Evolutionary conservation across 768 basidiomycete genomes (phyloP).

Genomic region (Lepiota venenata): DNA sequence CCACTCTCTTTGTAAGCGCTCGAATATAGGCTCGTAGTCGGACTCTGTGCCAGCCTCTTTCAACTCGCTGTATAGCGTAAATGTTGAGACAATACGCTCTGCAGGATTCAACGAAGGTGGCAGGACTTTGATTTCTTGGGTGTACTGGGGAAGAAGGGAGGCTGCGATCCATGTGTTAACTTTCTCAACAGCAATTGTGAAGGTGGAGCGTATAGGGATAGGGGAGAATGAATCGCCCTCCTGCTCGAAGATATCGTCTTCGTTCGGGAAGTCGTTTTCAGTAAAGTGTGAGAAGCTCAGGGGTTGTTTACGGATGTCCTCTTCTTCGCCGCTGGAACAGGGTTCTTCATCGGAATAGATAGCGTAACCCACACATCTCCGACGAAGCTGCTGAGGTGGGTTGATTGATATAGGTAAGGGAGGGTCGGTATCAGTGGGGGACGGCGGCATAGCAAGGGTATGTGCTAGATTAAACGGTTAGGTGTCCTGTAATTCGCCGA

Average conservation of each 20-base stretch:
- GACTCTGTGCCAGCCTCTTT: conserved; percentile 41
- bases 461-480: background rate
- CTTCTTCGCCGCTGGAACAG: conserved; percentile 22
- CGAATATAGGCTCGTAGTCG: conserved; percentile 48
- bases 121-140: conserved; percentile 11
- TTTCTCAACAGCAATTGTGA: background rate
- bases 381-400: conserved; percentile 18
- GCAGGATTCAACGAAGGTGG: conserved; percentile 8
- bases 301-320: conserved; percentile 20
- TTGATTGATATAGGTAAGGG: conserved; percentile 12
- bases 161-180: conserved; percentile 28
- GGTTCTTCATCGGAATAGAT: conserved; percentile 41
- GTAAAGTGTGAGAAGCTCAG: conserved; percentile 18
- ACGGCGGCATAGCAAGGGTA: conserved; percentile 3
- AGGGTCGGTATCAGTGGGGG: conserved; percentile 12
- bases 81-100: conserved; percentile 41
- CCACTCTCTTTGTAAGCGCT: conserved; percentile 58
- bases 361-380: conserved; percentile 34
- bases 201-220: background rate
- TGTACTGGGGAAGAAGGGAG: conserved; percentile 27
- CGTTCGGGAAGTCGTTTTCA: conserved; percentile 18
- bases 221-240: background rate
- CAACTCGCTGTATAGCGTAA: conserved; percentile 58
- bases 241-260: too few species aligned
- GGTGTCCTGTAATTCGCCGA: background rate